Percentiles rank a stretch among this genome's conserved stretches.
These are phyloP conservation scores for Boletus albobrunnescens DNA, from an alignment of 1,284 basidiomycete species.

Conservation along the genomic window DNA sequence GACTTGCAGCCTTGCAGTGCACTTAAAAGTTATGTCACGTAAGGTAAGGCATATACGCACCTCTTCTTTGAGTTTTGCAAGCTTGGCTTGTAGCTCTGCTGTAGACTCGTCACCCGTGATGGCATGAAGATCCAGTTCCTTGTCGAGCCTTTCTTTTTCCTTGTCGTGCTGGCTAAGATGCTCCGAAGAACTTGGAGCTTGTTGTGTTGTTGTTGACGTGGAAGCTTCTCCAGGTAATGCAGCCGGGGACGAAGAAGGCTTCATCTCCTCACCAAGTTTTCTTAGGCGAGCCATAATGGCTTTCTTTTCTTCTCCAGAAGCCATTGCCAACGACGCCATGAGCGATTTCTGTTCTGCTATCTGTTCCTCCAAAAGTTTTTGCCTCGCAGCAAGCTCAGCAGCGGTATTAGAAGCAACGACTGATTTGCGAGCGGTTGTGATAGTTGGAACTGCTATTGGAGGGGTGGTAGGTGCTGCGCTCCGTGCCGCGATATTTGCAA, in stretches of 20 bases:
- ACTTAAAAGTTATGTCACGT: conserved; percentile 2
- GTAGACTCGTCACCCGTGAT: conserved; percentile 50
- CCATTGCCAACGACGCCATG: conserved; percentile 66
- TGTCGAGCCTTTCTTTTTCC: conserved; percentile 65
- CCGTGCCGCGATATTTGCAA: conserved; percentile 54
- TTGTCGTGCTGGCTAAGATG: conserved; percentile 18
- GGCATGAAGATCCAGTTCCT: conserved; percentile 67
- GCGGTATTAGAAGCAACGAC: conserved; percentile 35
- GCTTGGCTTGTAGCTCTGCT: conserved; percentile 72
- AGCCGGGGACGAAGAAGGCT: conserved; percentile 36
- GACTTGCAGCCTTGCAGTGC: conserved; percentile 60
- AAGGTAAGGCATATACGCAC: conserved; percentile 38
- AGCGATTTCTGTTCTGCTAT: conserved; percentile 89
- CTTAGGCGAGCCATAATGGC: conserved; percentile 73
- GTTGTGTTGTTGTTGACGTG: conserved; percentile 16
- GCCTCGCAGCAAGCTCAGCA: conserved; percentile 62
- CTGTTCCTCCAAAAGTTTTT: conserved; percentile 75
- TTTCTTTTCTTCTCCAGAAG: conserved; percentile 75
- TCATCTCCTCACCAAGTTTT: conserved; percentile 81
- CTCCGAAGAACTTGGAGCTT: conserved; percentile 24
- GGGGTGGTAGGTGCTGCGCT: conserved; percentile 20
- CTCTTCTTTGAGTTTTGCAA: conserved; percentile 82
- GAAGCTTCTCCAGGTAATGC: conserved; percentile 30
- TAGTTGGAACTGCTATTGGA: conserved; percentile 13
- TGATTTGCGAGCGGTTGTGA: conserved; percentile 30